Conservation (phyloP, 495 filamentous ascomycete species). For the Annulohypoxylon nitens region DNA sequence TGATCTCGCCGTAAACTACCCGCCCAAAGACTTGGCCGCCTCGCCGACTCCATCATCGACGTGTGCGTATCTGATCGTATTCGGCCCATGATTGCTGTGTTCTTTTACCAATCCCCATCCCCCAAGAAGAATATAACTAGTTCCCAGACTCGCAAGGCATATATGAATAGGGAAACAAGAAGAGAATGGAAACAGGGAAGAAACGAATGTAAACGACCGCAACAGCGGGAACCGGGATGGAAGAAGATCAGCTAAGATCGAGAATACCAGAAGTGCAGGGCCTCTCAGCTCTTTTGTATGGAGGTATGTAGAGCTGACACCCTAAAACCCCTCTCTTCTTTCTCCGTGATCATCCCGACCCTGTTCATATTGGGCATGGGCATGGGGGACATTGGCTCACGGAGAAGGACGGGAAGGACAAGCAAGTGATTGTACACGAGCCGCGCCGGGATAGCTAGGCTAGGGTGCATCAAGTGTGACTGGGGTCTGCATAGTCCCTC, state of each 20-base stretch:
- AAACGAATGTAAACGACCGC: conserved; percentile 46
- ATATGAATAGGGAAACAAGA: conserved; percentile 22
- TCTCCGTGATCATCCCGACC: conserved; percentile 41
- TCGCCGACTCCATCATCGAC: conserved; percentile 31
- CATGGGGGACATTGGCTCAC: conserved; percentile 4
- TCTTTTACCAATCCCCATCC: conserved; percentile 30
- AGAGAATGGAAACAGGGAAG: conserved; percentile 39
- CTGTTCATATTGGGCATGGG: conserved; percentile 35
- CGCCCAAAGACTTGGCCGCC: conserved; percentile 45
- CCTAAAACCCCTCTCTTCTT: conserved; percentile 22
- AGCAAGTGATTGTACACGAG: conserved; percentile 44
- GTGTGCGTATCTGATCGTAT: conserved; percentile 45
- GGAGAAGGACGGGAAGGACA: conserved; percentile 33
- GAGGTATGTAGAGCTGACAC: conserved; percentile 19
- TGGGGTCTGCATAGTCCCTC: conserved; percentile 42
- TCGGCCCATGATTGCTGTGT: conserved; percentile 36
- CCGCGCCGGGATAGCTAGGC: conserved; percentile 38
- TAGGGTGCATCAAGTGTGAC: conserved; percentile 38
- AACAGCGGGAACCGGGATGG: conserved; percentile 42
- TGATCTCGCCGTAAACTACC: conserved; percentile 46
- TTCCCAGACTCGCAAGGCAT: conserved; percentile 33
- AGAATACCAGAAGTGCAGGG: conserved; percentile 33
- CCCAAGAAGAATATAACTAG: conserved; percentile 26
- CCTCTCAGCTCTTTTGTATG: conserved; percentile 43
- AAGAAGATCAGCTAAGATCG: conserved; percentile 42